A percentile compares a stretch with the other conserved stretches of the same genome.
phyloP scores from a whole-genome alignment of 371 early-diverging fungal species.

The Mortierella polycephala region DNA sequence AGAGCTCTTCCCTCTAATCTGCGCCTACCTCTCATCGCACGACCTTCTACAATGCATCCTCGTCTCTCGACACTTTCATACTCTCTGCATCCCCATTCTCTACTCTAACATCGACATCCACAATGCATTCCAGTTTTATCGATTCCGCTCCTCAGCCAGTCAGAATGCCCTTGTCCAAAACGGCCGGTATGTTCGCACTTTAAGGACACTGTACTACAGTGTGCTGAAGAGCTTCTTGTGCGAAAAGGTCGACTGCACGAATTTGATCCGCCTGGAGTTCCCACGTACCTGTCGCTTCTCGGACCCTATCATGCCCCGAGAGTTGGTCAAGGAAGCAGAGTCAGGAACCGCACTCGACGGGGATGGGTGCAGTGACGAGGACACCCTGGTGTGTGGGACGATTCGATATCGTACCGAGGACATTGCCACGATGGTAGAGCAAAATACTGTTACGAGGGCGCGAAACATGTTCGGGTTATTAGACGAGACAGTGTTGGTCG shows the following conservation, averaged over 20 bases:
- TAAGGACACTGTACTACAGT: slow-evolving; percentile 22
- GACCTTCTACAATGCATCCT: slow-evolving; percentile 18
- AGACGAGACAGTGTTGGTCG: slow-evolving; percentile 16
- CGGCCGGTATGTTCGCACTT: slow-evolving; percentile 12
- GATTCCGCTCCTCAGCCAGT: slow-evolving; percentile 2
- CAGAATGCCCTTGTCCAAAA: slow-evolving; percentile 12
- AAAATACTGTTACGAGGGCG: slow-evolving; percentile 7
- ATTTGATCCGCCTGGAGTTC: slow-evolving; percentile 25
- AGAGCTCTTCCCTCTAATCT: slow-evolving; percentile 26
- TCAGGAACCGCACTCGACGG: too few species aligned
- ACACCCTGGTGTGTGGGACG: neutral
- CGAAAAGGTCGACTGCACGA: neutral
- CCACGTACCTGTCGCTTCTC: slow-evolving; percentile 11
- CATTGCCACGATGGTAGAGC: neutral
- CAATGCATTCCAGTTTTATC: slow-evolving; percentile 15
- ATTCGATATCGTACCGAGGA: neutral
- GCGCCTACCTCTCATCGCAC: slow-evolving; percentile 15
- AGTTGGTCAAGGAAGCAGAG: neutral
- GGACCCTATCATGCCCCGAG: slow-evolving; percentile 17
- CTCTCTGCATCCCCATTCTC: slow-evolving; percentile 20
- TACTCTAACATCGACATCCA: slow-evolving; percentile 19
- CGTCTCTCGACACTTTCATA: slow-evolving; percentile 16
- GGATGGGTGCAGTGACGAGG: neutral
- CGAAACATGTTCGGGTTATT: slow-evolving; percentile 17
- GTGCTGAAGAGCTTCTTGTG: slow-evolving; percentile 7